Conservation (phyloP, 1,284 basidiomycete species). For the Cystobasidiaceae sp. region DNA sequence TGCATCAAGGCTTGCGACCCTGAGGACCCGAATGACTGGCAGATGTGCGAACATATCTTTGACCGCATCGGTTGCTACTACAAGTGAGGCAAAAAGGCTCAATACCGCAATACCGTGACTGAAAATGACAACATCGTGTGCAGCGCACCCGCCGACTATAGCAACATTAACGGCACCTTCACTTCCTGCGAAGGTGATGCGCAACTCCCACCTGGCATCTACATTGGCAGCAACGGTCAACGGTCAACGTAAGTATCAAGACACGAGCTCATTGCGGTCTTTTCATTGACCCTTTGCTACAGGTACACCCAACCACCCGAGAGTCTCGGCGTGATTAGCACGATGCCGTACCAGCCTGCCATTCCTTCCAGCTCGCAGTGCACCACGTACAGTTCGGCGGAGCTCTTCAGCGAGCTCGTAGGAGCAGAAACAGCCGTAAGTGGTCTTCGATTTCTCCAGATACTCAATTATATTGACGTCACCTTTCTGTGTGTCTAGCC, state of each 20-base stretch:
- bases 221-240: slow-evolving; percentile 4
- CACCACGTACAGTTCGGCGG: slow-evolving; percentile 54
- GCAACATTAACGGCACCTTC: slow-evolving; percentile 37
- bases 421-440: slow-evolving; percentile 26
- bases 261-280: not conserved
- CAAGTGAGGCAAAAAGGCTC: not conserved
- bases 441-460: too few species aligned
- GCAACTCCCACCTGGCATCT: slow-evolving; percentile 34
- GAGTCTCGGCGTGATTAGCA: slow-evolving; percentile 55
- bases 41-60: slow-evolving; percentile 38
- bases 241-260: slow-evolving; percentile 1
- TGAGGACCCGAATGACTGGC: slow-evolving; percentile 7
- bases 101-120: not conserved
- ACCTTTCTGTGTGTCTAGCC: too few species aligned
- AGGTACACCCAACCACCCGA: slow-evolving; percentile 60
- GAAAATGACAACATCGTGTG: not conserved
- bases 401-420: slow-evolving; percentile 51
- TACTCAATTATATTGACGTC: too few species aligned
- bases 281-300: not conserved
- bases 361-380: slow-evolving; percentile 63
- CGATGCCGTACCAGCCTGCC: slow-evolving; percentile 59
- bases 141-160: slow-evolving; percentile 35
- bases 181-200: slow-evolving; percentile 36
- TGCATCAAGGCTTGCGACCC: slow-evolving; percentile 30
- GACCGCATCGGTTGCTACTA: slow-evolving; percentile 31